A percentile compares a stretch with the other conserved stretches of the same genome.
Conservation (phyloP, 352 stramenopile species). For the Albugo candida region DNA sequence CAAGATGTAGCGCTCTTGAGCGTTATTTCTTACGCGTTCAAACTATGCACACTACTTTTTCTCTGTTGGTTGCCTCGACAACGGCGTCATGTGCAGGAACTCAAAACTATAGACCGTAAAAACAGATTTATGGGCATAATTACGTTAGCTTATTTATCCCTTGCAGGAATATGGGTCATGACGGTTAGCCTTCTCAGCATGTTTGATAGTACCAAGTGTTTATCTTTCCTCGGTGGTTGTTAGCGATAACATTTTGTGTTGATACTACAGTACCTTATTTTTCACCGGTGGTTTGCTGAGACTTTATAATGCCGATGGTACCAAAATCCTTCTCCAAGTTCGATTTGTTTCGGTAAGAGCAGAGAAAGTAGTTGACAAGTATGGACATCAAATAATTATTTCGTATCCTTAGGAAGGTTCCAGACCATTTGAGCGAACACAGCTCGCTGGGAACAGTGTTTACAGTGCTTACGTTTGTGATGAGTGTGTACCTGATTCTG, state of each 20-base stretch:
- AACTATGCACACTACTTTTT: constrained; percentile 12
- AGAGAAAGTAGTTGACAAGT: too few relatives aligned
- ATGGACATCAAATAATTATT: too few relatives aligned
- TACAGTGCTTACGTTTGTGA: not conserved
- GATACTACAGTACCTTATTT: too few relatives aligned
- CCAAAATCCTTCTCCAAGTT: too few relatives aligned
- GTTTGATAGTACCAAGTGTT: constrained; percentile 15
- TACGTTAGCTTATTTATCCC: constrained; percentile 11
- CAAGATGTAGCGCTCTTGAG: constrained; percentile 12
- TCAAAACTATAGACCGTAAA: constrained; percentile 10
- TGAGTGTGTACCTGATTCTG: not conserved
- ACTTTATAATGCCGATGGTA: too few relatives aligned
- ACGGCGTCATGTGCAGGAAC: constrained; percentile 12
- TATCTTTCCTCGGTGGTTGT: constrained; percentile 12
- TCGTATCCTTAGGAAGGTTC: too few relatives aligned
- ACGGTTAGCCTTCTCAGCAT: constrained; percentile 38
- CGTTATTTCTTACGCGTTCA: constrained; percentile 16
- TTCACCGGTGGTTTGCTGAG: too few relatives aligned
- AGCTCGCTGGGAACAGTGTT: too few relatives aligned
- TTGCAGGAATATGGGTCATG: constrained; percentile 14
- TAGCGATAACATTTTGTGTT: too few relatives aligned
- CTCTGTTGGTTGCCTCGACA: constrained; percentile 12
- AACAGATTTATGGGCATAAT: constrained; percentile 8
- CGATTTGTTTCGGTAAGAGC: too few relatives aligned
- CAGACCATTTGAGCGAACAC: too few relatives aligned